Base-by-base conservation (phyloP, 2,329 filamentous ascomycete genomes). In the Torrubiella hemipterigena region DNA sequence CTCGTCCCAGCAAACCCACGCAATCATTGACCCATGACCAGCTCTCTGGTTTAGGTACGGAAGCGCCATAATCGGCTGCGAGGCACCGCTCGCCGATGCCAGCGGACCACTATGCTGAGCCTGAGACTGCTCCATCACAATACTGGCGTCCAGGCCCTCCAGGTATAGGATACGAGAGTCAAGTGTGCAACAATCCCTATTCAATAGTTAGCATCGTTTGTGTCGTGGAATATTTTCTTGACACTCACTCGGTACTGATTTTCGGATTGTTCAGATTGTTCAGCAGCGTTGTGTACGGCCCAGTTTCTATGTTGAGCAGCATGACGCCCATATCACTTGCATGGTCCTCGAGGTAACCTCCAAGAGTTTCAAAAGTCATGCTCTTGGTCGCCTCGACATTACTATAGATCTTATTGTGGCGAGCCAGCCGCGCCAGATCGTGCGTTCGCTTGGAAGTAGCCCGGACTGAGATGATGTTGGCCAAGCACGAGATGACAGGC, bases 1-100 rank as follows among this genome's bases (percentile, higher is more conserved):
- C 30, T 40, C 38, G 21, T 40, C 38, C 38, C 38, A 40, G 25
- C 36, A 38, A 7, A 40, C 38, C 38, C 36, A 40, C 4, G 35
- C 38, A 18, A 40, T 18, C 38, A 40, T 40, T 9, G 38, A 40
- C 2, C 38, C 38, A 4, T 14, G 16, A 30, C 35, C 31, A 17
- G 23, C 21, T 19, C 31, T 31, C 13, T 40, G 30, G 18, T 28
- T 40, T 6, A 40, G 30, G 22, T 34, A 34, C 6, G 39, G 39
- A 16, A 41, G 25, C 6, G 39, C 37, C 31, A 41, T 24, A 18
- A 34, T 37, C 17, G 39, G 39, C 6, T 39, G 31, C n/a, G 24
- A 8, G 4, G 39, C 30, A n/a, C 39, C 37, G 18, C 17, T 14
- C 21, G 39, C 34, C 27, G 26, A 39, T 17, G 26, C 14, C 10